Evolutionary conservation across 2,329 filamentous ascomycete genomes (phyloP), one percentile per base, ranked within the genome.

Genomic region (Leptographium wingfieldii): DNA sequence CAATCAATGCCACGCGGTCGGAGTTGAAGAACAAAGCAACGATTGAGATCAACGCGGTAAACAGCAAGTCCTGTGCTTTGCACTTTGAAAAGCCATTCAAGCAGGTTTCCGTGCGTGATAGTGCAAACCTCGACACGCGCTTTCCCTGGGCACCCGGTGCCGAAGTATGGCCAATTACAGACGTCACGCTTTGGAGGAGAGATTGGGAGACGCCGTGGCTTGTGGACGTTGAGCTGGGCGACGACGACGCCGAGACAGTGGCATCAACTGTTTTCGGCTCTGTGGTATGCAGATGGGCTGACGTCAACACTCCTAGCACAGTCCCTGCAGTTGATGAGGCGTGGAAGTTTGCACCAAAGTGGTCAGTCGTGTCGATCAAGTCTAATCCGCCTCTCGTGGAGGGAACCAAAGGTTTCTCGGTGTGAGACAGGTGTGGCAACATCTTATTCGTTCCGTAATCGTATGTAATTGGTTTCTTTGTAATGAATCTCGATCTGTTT

Each of bases 321-420:
- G 91, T 97, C 55, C 92, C 92, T 0, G 92, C 92, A 0, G 80
- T 92, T 57, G 87, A 94, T 66, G 92, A 97, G 73, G 77, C 89
- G 56, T 76, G 81, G 65, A 80, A 85, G 69, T 96, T 85, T 72
- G 79, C 85, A 65, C 94, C 94, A 0, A 75, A 77, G 5, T 99
- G 94, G 94, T 83, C 84, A 7, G 85, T 86, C 11, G 77, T 91
- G 33, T 85, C 84, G 4, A 59, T 65, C 33, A 96, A 96, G 74
- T 73, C 82, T 63, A 78, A 78, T 31, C 87, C 91, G 73, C 92
- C 90, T 0, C 73, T 96, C 66, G 87, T 95, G 35, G 88, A 95
- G 70, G 91, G 88, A 27, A 85, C 78, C 68, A 91, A 87, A 76
- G 73, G 74, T 59, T 92, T 88, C 70, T 76, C 74, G 61, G 70